These are phyloP conservation scores for Boechera stricta DNA, from an alignment of 345 rosid genomes.

Conservation along the genomic window DNA sequence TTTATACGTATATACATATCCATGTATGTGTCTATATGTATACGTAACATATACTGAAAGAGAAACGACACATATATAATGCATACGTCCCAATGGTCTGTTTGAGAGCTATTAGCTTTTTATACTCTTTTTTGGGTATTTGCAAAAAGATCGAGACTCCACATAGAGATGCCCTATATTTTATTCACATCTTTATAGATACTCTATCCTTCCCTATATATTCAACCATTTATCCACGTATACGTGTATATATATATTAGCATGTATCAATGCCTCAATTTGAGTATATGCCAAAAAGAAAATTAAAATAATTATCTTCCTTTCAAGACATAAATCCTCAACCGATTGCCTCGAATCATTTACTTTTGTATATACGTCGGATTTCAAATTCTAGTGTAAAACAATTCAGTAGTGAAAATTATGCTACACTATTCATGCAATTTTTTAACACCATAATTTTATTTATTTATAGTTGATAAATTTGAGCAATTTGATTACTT, in stretches of 20 bases:
- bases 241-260: constrained; percentile 7
- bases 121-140: constrained; percentile 41
- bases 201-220: constrained; percentile 21
- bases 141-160: constrained; percentile 46
- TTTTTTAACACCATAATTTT: background rate
- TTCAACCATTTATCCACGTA: constrained; percentile 17
- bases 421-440: constrained; percentile 10
- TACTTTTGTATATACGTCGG: background rate
- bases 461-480: background rate
- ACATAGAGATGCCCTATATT: constrained; percentile 42
- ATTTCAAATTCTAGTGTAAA: background rate
- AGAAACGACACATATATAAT: constrained; percentile 37
- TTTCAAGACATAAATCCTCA: constrained; percentile 39
- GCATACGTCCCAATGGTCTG: constrained; percentile 43
- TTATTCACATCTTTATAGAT: constrained; percentile 42
- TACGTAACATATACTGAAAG: constrained; percentile 24
- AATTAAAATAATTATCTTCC: background rate
- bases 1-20: constrained; percentile 8
- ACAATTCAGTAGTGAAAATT: background rate
- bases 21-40: background rate
- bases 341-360: constrained; percentile 35
- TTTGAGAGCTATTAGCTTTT: constrained; percentile 30
- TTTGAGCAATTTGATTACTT: constrained; percentile 5
- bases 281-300: constrained; percentile 40
- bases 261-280: constrained; percentile 34